phyloP scores from a whole-genome alignment of 2,329 filamentous ascomycete genomes.

The Celoporthe dispersa region DNA sequence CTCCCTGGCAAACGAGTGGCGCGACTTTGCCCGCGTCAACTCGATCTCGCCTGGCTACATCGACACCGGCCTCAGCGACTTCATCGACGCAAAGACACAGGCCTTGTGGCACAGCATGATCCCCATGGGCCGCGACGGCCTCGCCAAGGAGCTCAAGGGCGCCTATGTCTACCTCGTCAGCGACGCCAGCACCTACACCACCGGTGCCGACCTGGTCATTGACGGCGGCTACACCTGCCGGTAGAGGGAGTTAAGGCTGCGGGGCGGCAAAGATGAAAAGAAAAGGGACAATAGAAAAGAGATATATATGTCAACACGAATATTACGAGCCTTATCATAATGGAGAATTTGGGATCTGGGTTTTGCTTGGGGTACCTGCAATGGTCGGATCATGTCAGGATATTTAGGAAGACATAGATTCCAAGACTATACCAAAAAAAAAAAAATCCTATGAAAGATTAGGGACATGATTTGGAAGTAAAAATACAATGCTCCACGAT shows the following conservation, averaged over 20 bases:
- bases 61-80: conserved; percentile 68
- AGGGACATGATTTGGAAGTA: background rate
- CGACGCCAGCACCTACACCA: conserved; percentile 77
- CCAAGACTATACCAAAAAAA: background rate
- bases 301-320: background rate
- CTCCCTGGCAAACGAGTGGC: conserved; percentile 64
- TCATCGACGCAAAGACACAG: conserved; percentile 67
- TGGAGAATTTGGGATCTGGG: background rate
- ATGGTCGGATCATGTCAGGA: background rate
- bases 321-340: background rate
- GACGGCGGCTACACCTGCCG: conserved; percentile 69
- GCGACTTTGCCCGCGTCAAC: conserved; percentile 61
- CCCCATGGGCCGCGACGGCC: conserved; percentile 71
- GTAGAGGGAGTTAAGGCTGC: conserved; percentile 35
- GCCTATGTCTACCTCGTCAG: conserved; percentile 77
- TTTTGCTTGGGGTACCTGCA: background rate
- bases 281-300: background rate
- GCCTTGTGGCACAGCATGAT: conserved; percentile 75
- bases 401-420: background rate
- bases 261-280: no score
- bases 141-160: conserved; percentile 72
- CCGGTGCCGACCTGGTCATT: conserved; percentile 71
- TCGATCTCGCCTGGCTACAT: conserved; percentile 64
- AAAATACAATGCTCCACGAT: no score
- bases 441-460: background rate